These are phyloP conservation scores for Pythium biforme DNA, from an alignment of 352 stramenopile genomes.

Conservation along the genomic window DNA sequence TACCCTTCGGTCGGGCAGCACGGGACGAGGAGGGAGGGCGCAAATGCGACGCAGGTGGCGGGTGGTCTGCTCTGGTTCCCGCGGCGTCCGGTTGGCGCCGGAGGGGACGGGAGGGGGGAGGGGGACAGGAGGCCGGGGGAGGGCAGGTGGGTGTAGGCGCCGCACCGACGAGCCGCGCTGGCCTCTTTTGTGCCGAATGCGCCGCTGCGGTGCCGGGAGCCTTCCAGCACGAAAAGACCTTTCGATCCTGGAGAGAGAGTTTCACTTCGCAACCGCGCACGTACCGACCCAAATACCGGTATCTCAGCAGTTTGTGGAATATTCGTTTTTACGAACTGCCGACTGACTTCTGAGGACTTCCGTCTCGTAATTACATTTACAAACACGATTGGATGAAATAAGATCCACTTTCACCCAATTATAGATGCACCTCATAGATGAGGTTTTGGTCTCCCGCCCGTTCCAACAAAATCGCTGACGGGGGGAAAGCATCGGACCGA, in stretches of 20 bases:
- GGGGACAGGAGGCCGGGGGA: not conserved
- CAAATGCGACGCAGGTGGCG: not conserved
- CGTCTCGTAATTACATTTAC: slow-evolving; percentile 9
- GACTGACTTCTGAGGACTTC: slow-evolving; percentile 6
- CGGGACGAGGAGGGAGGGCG: not conserved
- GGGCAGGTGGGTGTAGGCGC: not conserved
- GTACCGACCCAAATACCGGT: slow-evolving; percentile 24
- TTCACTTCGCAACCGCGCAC: slow-evolving; percentile 17
- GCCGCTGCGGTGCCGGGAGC: slow-evolving; percentile 16
- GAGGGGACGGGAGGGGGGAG: not conserved
- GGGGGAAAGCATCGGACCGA: slow-evolving; percentile 11
- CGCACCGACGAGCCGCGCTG: slow-evolving; percentile 9
- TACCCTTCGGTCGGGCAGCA: not conserved
- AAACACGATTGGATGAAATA: slow-evolving; percentile 14
- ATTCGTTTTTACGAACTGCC: slow-evolving; percentile 9
- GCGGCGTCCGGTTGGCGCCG: not conserved
- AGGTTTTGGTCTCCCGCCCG: slow-evolving; percentile 15
- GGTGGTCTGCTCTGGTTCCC: too few relatives aligned
- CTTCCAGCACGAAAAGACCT: slow-evolving; percentile 31
- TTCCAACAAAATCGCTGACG: not conserved
- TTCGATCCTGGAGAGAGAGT: slow-evolving; percentile 33
- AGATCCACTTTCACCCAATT: slow-evolving; percentile 1
- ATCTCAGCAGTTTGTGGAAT: slow-evolving; percentile 28
- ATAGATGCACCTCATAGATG: slow-evolving; percentile 10
- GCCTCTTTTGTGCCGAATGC: slow-evolving; percentile 14